A percentile compares a stretch with the other conserved stretches of the same genome.
phyloP scores from a whole-genome alignment of 192 early-diverging fungal genomes.

The Umbelopsis sp. region DNA sequence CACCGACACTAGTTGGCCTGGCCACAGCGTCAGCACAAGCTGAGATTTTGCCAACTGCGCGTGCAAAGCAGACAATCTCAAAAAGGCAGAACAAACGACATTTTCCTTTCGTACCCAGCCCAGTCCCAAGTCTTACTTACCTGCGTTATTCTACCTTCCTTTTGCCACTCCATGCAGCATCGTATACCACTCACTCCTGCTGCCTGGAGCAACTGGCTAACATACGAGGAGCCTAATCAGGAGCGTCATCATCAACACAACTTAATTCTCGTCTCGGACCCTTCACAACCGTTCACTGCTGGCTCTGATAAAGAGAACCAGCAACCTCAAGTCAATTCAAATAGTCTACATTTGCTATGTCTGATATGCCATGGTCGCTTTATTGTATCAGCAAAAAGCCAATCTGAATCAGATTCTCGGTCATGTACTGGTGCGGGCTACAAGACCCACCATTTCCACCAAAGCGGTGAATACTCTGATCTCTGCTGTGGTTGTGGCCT shows the following conservation, averaged over 20 bases:
- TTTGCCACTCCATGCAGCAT: neutral
- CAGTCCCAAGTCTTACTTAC: no score
- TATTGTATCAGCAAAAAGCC: neutral
- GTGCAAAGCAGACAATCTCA: no score
- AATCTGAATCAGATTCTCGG: neutral
- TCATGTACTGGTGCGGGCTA: conserved; percentile 7
- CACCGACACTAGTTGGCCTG: no score
- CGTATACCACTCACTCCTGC: conserved; percentile 14
- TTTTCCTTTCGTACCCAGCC: no score
- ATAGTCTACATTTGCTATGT: conserved; percentile 1
- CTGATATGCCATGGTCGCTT: conserved; percentile 1
- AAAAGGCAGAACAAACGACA: no score
- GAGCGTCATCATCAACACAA: neutral
- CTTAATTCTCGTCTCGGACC: neutral
- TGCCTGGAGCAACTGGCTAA: conserved; percentile 9
- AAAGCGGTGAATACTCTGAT: neutral
- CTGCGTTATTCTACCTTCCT: neutral
- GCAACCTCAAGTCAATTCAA: neutral
- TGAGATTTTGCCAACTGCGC: no score
- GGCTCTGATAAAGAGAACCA: conserved; percentile 17
- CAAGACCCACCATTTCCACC: conserved; percentile 31
- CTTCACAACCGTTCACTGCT: neutral
- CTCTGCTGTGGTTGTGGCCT: conserved; percentile 29
- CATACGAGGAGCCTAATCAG: neutral
- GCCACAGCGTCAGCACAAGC: no score